Evolutionary conservation across 2,329 filamentous ascomycete genomes (phyloP), one percentile per base, ranked within the genome.

Genomic region (Xylariaceae sp.): DNA sequence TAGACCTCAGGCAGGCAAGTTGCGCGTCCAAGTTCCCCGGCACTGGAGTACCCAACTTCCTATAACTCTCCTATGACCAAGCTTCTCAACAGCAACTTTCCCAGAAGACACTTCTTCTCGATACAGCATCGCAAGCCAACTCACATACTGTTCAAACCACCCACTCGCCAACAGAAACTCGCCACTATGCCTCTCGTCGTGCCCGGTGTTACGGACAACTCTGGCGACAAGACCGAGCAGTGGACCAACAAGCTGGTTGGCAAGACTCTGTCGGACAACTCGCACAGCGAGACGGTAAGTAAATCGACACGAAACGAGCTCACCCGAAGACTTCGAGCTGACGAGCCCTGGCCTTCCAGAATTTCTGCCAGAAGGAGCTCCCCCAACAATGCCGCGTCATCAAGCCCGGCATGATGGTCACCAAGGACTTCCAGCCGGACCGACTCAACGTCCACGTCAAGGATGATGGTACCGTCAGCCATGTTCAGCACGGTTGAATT

Each of bases 151-250:
- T n/a, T n/a, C n/a, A n/a, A n/a, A n/a, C n/a, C n/a, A n/a, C n/a
- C n/a, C n/a, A n/a, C n/a, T n/a, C n/a, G n/a, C n/a, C n/a, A n/a
- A n/a, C n/a, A n/a, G n/a, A n/a, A 11, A 70, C 17, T 24, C 39
- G 55, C n/a, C 61, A 78, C 55, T 5, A 72, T 81, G 77, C 77
- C 77, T 72, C 75, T 80, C 59, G 66, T 80, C 47, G 67, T 77
- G 13, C 75, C 75, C 35, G 72, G 70, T 51, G 59, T 78, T 46
- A 76, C 64, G 42, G 48, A 59, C 41, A 60, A 59, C 40, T 56
- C 63, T 25, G 54, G 54, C 42, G 58, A 55, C 46, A 51, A 60
- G 53, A 72, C 67, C 22, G 62, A 75, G 38, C 64, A 75, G 48
- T 81, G 77, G 77, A 61, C 60, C 44, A 69, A 67, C 57, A 77